Evolutionary conservation across 805 yeast genomes (phyloP), one percentile per base, ranked within the genome.

Genomic region (Debaryomyces maramus): DNA sequence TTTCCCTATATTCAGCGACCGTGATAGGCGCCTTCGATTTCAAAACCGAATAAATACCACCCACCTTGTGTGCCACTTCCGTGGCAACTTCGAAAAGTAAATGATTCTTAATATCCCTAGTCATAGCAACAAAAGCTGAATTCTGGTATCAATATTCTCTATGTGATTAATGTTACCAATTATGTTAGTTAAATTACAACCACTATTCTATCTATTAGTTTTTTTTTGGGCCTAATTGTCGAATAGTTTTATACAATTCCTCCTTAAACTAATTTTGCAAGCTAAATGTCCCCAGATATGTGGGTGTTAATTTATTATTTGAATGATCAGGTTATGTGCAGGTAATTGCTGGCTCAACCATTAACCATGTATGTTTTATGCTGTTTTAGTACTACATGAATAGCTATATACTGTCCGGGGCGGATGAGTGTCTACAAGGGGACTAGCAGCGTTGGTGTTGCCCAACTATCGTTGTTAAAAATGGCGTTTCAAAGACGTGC

Each of bases 21-120:
- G 99, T 91, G 44, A 90, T 89, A 6, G 97, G 97, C 6, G 97
- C 97, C 65, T 91, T 91, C 8, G 97, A 88, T 63, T 93, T 93
- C 57, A 91, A 76, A 38, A 91, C 99, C 5, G 98, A 90, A 70
- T 91, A 91, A 61, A 91, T 91, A 26, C 99, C 99, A 36, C 99
- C 99, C 16, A 91, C 98, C 55, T 95, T 76, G 71, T 93, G 90
- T 55, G 98, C 98, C 37, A 91, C 97, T 62, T 91, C 99, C 2
- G 99, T 91, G 46, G 98, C 96, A 32, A 88, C 85, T 70, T 91
- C 99, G 57, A 91, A 89, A 36, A 93, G 75, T 40, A 90, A 72
- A 60, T 88, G 97, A 61, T 87, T 83, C 54, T 84, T 80, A 46
- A 91, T 82, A 71, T 88, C 96, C 67, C 98, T 79, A 21, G 85